Conservation (phyloP, 768 basidiomycete genomes). For the Boletus insuetus region DNA sequence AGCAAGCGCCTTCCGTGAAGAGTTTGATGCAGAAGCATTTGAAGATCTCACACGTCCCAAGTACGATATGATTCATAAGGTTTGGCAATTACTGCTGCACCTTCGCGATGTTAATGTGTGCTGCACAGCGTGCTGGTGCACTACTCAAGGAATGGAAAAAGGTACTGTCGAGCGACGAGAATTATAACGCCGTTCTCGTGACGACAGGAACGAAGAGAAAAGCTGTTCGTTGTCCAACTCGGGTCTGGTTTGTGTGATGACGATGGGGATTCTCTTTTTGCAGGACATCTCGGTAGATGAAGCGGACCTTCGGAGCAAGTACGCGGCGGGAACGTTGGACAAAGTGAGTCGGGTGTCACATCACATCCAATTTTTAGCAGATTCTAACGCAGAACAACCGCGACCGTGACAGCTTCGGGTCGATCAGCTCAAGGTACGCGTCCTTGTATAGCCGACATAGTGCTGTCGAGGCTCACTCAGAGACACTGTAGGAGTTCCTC, state of each 20-base stretch:
- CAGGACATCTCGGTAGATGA: conserved; percentile 68
- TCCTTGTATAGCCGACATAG: background rate
- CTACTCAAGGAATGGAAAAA: conserved; percentile 72
- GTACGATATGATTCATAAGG: conserved; percentile 76
- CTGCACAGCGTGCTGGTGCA: conserved; percentile 58
- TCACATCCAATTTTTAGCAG: background rate
- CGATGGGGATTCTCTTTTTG: background rate
- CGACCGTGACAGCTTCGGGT: conserved; percentile 56
- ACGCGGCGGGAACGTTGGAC: conserved; percentile 52
- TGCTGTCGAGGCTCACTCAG: background rate
- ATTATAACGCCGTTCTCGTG: conserved; percentile 50
- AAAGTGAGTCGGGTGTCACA: conserved; percentile 52
- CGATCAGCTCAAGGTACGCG: conserved; percentile 71
- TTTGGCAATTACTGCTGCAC: conserved; percentile 26
- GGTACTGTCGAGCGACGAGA: conserved; percentile 57
- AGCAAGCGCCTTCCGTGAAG: conserved; percentile 89
- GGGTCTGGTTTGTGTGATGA: conserved; percentile 1
- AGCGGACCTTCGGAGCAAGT: conserved; percentile 68
- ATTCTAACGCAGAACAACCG: conserved; percentile 5
- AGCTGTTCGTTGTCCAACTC: conserved; percentile 44
- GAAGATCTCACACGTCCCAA: conserved; percentile 84
- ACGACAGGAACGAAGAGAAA: conserved; percentile 66
- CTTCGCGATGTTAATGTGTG: background rate
- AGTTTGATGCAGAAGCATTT: conserved; percentile 74
- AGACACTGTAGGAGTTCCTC: conserved; percentile 57